phyloP scores from a whole-genome alignment of 495 filamentous ascomycete species.

The Aspergillus affinis region DNA sequence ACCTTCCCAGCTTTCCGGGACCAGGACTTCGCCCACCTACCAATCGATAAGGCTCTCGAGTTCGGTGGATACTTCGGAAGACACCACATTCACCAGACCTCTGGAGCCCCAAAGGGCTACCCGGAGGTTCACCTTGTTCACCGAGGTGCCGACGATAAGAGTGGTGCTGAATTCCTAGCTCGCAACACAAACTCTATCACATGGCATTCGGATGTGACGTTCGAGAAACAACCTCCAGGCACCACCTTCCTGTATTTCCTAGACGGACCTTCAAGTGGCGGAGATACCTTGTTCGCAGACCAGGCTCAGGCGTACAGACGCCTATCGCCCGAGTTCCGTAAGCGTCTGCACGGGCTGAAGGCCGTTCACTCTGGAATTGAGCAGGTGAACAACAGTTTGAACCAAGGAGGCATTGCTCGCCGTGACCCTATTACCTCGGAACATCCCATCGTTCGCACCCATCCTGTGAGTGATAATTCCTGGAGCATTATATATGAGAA shows the following conservation, averaged over 20 bases:
- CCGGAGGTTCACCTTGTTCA: conserved; percentile 63
- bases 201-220: conserved; percentile 68
- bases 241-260: conserved; percentile 65
- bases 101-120: conserved; percentile 57
- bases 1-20: conserved; percentile 52
- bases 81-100: conserved; percentile 63
- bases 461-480: conserved; percentile 52
- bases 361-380: conserved; percentile 59
- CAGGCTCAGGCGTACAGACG: conserved; percentile 57
- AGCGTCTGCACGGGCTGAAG: conserved; percentile 57
- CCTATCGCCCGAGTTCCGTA: conserved; percentile 55
- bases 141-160: conserved; percentile 53
- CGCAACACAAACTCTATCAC: conserved; percentile 56
- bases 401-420: conserved; percentile 50
- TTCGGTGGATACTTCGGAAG: conserved; percentile 62
- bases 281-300: conserved; percentile 64
- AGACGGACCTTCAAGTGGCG: conserved; percentile 59
- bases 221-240: conserved; percentile 64
- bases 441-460: conserved; percentile 62
- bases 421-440: conserved; percentile 54
- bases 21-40: conserved; percentile 58
- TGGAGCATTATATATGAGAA: conserved; percentile 8
- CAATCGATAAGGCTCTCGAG: conserved; percentile 55
- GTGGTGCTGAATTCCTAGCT: conserved; percentile 49
- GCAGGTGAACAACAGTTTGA: conserved; percentile 49